Evolutionary conservation across 805 yeast species (phyloP).

Genomic region (Starmerella sp.): DNA sequence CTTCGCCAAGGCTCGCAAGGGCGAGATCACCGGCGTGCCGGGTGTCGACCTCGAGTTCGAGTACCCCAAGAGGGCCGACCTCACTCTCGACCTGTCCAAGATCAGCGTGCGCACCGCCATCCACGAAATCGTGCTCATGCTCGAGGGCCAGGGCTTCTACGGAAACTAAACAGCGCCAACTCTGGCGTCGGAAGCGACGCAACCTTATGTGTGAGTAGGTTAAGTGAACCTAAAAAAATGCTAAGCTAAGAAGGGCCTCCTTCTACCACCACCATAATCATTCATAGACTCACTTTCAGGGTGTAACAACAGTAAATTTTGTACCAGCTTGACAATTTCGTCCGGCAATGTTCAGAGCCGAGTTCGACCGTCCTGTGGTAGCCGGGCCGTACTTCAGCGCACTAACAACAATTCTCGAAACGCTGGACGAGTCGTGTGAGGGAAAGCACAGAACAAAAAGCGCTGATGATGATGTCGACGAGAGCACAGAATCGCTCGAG

Average conservation of each 20-base stretch:
- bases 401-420: background rate
- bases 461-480: no score
- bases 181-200: background rate
- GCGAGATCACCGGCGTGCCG: constrained; percentile 39
- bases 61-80: constrained; percentile 43
- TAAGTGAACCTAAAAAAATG: background rate
- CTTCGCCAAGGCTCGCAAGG: constrained; percentile 36
- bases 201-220: background rate
- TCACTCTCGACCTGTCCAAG: constrained; percentile 44
- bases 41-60: constrained; percentile 40
- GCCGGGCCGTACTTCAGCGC: no score
- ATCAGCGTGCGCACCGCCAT: constrained; percentile 58
- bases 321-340: no score
- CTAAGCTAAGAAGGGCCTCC: no score
- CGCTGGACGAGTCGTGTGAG: background rate
- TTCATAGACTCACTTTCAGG: no score
- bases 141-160: constrained; percentile 78
- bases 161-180: constrained; percentile 22
- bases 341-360: no score
- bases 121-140: constrained; percentile 56
- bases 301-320: no score
- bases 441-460: no score
- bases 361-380: no score
- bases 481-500: no score
- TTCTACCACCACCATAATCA: no score